Base-by-base conservation (phyloP, 257 asterid genomes). In the Nemophila menziesii region DNA sequence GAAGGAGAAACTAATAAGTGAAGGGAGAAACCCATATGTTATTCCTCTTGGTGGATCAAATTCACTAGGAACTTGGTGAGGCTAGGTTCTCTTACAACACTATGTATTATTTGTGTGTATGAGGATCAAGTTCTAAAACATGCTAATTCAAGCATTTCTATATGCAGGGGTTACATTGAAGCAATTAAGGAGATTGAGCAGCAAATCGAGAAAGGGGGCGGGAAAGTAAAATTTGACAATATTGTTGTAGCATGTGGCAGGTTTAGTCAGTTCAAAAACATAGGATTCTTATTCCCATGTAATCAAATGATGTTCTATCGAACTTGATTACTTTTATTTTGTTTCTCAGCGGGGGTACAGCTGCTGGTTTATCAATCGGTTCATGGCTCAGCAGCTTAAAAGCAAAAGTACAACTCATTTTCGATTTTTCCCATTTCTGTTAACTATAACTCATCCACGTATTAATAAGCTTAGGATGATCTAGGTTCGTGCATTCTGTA, bases 21-120 rank as follows among this genome's bases (percentile, higher is more conserved):
- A 85, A 71, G 96, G 98, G 49, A 78, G 92, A 77, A 85, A 60
- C 66, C 98, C 98, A 10, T 90, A 90, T 54, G 80, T 85, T 52
- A 77, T 90, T 68, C 94, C 98, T 54, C 93, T 72, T 49, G 98
- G 98, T 33, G 98, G 98, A 69, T 90, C 98, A 33, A 77, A 90
- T 74, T 78, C 94, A 57, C 53, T 84, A 63, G 98, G 96, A 55
- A 81, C 96, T 51, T 90, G 98, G 98, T 85, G 69, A 78, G 69
- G 39, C 54, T 50, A 24, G 36, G 12, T 26, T 45, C 33, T 20
- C 17, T 49, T 48, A 20, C 16, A 18, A 8, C 33, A 2, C 27
- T 57, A 11, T 23, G 21, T 49, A 16, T 39, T 22, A 54, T 58
- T 13, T 43, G 52, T 39, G n/a, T 34, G n/a, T 20, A 17, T 36